Evolutionary conservation across 2,329 filamentous ascomycete genomes (phyloP).

Genomic region (Annulohypoxylon truncatum): DNA sequence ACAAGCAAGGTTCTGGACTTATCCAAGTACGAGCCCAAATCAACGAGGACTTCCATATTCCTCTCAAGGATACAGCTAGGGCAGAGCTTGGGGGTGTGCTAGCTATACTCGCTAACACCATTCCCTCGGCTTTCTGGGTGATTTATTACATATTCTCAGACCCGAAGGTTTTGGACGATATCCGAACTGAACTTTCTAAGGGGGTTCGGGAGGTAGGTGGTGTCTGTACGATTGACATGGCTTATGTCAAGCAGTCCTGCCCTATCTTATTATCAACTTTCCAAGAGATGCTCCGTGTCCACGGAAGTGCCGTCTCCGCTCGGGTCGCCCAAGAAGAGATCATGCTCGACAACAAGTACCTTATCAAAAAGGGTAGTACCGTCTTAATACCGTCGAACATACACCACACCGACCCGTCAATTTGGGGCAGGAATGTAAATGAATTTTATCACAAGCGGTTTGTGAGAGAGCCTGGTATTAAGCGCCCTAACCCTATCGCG

Average conservation of each 20-base stretch:
- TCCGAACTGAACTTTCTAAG: constrained; percentile 12
- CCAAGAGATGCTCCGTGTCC: constrained; percentile 22
- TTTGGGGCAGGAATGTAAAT: constrained; percentile 1
- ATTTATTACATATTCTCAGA: constrained; percentile 33
- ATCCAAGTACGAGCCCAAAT: constrained; percentile 6
- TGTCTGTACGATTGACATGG: constrained; percentile 17
- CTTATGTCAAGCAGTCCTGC: constrained; percentile 26
- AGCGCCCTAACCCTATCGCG: background rate
- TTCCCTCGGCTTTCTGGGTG: constrained; percentile 32
- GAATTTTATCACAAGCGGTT: background rate
- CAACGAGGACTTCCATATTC: constrained; percentile 20
- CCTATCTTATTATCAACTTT: constrained; percentile 37
- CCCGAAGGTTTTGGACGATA: constrained; percentile 44
- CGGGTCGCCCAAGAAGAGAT: constrained; percentile 31
- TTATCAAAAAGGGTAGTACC: constrained; percentile 34
- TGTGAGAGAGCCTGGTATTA: background rate
- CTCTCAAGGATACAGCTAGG: constrained; percentile 21
- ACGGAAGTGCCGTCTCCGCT: constrained; percentile 10
- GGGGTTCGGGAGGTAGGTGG: constrained; percentile 11
- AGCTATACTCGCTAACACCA: constrained; percentile 24
- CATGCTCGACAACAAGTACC: constrained; percentile 29
- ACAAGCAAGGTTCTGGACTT: constrained; percentile 8
- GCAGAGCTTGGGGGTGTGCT: constrained; percentile 19
- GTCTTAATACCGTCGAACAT: background rate
- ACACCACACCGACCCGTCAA: background rate